Conservation (phyloP, 345 rosid genomes). For the Eucalyptus polyanthemos region DNA sequence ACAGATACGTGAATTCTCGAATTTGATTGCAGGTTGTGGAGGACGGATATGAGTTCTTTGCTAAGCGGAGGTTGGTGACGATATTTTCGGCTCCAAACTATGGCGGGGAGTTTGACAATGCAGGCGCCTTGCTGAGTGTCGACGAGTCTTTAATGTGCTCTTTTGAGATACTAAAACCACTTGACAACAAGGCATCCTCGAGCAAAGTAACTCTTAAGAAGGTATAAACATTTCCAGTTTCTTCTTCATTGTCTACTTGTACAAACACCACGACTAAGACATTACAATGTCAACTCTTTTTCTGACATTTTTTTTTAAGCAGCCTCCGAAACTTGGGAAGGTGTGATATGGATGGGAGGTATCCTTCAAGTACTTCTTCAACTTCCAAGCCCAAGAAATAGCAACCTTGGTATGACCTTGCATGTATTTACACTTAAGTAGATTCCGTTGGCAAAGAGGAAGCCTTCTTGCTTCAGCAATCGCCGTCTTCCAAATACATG, state of each 20-base stretch:
- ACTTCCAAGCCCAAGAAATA: not conserved
- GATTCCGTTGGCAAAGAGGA: not conserved
- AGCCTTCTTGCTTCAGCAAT: not conserved
- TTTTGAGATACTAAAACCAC: constrained; percentile 86
- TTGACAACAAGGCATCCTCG: constrained; percentile 17
- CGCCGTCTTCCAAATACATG: not conserved
- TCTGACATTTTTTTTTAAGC: not conserved
- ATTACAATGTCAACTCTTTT: not conserved
- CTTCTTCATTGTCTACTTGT: not conserved
- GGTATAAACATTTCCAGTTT: constrained; percentile 20
- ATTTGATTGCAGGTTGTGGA: constrained; percentile 76
- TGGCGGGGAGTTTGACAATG: constrained; percentile 98
- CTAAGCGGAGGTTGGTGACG: constrained; percentile 72
- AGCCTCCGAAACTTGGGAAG: constrained; percentile 33
- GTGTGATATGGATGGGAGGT: constrained; percentile 1
- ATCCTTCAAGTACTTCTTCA: not conserved
- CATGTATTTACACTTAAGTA: not conserved
- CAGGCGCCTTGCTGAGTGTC: constrained; percentile 80
- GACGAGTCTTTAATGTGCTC: constrained; percentile 75
- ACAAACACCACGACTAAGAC: not conserved
- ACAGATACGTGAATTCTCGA: not conserved
- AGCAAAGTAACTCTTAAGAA: constrained; percentile 42
- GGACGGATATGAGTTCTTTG: constrained; percentile 98
- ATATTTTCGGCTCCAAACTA: constrained; percentile 98
- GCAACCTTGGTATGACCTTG: not conserved